Evolutionary conservation across 768 basidiomycete genomes (phyloP), one percentile per base, ranked within the genome.

Genomic region (Chlorophyllum brunneum): DNA sequence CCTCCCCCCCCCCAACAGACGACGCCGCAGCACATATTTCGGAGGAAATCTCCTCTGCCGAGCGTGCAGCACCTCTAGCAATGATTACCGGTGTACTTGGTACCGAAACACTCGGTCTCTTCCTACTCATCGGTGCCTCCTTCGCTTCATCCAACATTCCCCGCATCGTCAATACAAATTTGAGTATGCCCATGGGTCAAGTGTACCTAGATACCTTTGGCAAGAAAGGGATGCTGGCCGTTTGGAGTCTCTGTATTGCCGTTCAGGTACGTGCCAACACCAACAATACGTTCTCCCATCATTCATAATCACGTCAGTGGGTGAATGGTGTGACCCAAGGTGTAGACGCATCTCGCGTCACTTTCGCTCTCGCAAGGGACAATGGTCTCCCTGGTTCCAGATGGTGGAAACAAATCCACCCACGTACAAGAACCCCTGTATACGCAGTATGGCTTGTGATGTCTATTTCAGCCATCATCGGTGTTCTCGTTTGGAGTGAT

Each of bases 1-100:
- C n/a, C n/a, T 33, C 18, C 30, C 27, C 18, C 36, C 26, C 36
- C 23, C 37, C 47, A 24, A 59, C 4, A 82, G 82, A 84, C 51
- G 82, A 84, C 59, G 83, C 82, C 11, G 80, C 83, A 4, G 82
- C 81, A 4, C 82, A 84, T 56, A 80, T 84, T 30, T 76, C 83
- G 11, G 82, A 84, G 65, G 83, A 84, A 63, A 74, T 79, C 0
- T 66, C 83, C 0, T 75, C 74, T 30, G 83, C 82, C 11, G 74
- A 75, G 9, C 67, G 73, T 27, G 75, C 77, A 9, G 81, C 81
- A 1, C 82, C 82, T 2, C 74, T 83, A 31, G 81, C 82, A 3
- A 83, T 84, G 53, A 63, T 84, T 33, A 63, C 44, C n/a, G 80
- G 77, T 23, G 81, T 83, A 10, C 70, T 68, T 20, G 72, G 68